Conservation (phyloP, 176 grass and related monocot species). For the Areca catechu region DNA sequence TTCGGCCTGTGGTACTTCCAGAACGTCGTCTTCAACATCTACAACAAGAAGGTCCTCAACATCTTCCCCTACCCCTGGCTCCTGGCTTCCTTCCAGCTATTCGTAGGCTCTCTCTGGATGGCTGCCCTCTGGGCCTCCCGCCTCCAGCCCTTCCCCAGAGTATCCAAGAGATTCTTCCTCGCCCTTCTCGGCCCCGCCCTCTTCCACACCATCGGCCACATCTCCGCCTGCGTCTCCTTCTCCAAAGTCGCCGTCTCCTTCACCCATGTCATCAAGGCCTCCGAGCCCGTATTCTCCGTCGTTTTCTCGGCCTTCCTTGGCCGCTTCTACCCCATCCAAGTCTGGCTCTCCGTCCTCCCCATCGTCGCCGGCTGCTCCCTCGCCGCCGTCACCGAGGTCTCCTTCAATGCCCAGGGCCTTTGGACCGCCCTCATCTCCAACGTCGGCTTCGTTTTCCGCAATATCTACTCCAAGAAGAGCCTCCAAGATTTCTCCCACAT, state of each 20-base stretch:
- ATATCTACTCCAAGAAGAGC: slow-evolving; percentile 43
- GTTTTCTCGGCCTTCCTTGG: slow-evolving; percentile 27
- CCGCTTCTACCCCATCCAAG: slow-evolving; percentile 29
- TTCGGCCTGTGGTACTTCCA: slow-evolving; percentile 38
- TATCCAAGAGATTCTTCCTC: slow-evolving; percentile 18
- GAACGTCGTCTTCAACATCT: slow-evolving; percentile 40
- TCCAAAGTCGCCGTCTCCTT: slow-evolving; percentile 41
- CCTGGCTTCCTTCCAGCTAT: slow-evolving; percentile 36
- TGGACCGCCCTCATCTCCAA: slow-evolving; percentile 35
- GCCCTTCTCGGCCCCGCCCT: slow-evolving; percentile 36
- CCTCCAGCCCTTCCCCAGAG: slow-evolving; percentile 22
- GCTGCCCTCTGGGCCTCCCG: slow-evolving; percentile 22
- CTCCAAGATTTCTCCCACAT: slow-evolving; percentile 27
- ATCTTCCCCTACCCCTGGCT: slow-evolving; percentile 43
- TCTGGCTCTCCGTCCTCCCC: slow-evolving; percentile 37
- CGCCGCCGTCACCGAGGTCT: slow-evolving; percentile 27
- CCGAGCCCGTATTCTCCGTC: slow-evolving; percentile 40
- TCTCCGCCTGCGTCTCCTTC: slow-evolving; percentile 43
- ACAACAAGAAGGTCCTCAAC: slow-evolving; percentile 45
- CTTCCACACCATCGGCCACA: slow-evolving; percentile 37
- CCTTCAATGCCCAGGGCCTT: slow-evolving; percentile 27
- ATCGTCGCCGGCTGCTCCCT: slow-evolving; percentile 35
- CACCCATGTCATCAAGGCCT: slow-evolving; percentile 39
- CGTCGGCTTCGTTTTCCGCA: slow-evolving; percentile 32
- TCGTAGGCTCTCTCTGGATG: slow-evolving; percentile 37